These are phyloP conservation scores for Erythrophleum ivorense DNA, from an alignment of 331 rosid genomes.

Conservation along the genomic window DNA sequence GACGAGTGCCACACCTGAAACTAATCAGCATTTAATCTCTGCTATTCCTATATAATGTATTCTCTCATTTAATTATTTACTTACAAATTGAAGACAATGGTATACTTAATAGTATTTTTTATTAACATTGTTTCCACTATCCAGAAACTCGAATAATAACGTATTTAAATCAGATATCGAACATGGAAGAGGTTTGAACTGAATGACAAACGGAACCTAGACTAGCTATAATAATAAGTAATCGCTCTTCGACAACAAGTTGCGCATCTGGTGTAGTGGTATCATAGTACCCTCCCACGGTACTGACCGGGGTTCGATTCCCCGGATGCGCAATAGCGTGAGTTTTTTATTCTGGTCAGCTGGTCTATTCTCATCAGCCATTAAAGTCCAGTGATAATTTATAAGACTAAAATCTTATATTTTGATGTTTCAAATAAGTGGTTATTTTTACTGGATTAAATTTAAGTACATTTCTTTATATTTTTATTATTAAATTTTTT, in stretches of 20 bases:
- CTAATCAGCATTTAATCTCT: constrained; percentile 29
- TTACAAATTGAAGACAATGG: constrained; percentile 33
- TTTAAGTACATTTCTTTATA: too few species aligned
- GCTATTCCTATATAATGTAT: constrained; percentile 26
- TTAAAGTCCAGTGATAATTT: too few species aligned
- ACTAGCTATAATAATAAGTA: too few species aligned
- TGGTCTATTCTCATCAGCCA: background rate
- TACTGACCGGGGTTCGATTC: constrained; percentile 85
- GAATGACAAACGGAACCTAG: too few species aligned
- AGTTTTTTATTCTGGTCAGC: background rate
- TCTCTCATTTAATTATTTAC: constrained; percentile 2
- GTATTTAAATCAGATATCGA: too few species aligned
- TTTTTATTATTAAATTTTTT: too few species aligned
- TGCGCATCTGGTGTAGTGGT: constrained; percentile 83
- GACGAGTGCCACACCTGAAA: constrained; percentile 35
- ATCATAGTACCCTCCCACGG: constrained; percentile 86
- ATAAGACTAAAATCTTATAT: too few species aligned
- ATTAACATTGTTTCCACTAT: background rate
- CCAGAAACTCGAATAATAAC: background rate
- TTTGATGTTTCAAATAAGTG: too few species aligned
- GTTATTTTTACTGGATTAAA: too few species aligned
- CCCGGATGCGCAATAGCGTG: constrained; percentile 57
- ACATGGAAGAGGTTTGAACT: too few species aligned
- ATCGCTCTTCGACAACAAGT: too few species aligned
- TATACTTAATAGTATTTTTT: background rate